Evolutionary conservation across 2,329 filamentous ascomycete genomes (phyloP).

Genomic region (Purpureocillium lavendulum): DNA sequence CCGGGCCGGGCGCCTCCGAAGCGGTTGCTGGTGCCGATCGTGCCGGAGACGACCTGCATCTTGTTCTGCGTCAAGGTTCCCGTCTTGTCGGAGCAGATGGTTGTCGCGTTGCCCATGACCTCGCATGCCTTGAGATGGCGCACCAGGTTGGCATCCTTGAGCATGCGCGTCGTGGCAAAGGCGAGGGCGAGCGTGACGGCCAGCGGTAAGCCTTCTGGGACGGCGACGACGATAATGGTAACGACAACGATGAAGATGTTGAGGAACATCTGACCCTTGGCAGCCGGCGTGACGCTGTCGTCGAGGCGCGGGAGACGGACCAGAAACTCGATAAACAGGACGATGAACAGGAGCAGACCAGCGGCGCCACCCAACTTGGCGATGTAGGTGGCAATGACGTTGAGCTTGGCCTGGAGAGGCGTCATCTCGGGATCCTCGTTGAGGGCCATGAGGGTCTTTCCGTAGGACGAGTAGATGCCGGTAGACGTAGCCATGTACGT

Average conservation of each 20-base stretch:
- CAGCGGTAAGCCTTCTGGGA: slow-evolving; percentile 68
- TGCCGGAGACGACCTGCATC: slow-evolving; percentile 58
- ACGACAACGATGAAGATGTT: slow-evolving; percentile 72
- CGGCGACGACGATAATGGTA: slow-evolving; percentile 72
- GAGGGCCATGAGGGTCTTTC: slow-evolving; percentile 65
- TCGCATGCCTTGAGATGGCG: slow-evolving; percentile 70
- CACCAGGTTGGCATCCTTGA: slow-evolving; percentile 70
- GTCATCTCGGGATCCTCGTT: slow-evolving; percentile 69
- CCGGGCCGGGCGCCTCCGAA: slow-evolving; percentile 37
- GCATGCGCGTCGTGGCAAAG: slow-evolving; percentile 69
- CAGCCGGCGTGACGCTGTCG: slow-evolving; percentile 46
- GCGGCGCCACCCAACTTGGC: slow-evolving; percentile 70
- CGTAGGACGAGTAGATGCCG: slow-evolving; percentile 65
- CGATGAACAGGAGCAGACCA: slow-evolving; percentile 71
- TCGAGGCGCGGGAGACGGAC: slow-evolving; percentile 49
- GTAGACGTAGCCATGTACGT: slow-evolving; percentile 68
- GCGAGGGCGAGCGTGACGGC: slow-evolving; percentile 71
- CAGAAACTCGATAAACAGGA: slow-evolving; percentile 79
- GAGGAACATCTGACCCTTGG: slow-evolving; percentile 72
- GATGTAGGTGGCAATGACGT: slow-evolving; percentile 68
- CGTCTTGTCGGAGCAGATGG: slow-evolving; percentile 62
- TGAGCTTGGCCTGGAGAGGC: slow-evolving; percentile 68
- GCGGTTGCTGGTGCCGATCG: slow-evolving; percentile 44
- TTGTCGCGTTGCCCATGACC: slow-evolving; percentile 73
- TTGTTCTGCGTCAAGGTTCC: slow-evolving; percentile 61